Evolutionary conservation across 225 moss, liverwort and hornwort species (phyloP), one percentile per base, ranked within the genome.

Genomic region (Bryum argenteum): DNA sequence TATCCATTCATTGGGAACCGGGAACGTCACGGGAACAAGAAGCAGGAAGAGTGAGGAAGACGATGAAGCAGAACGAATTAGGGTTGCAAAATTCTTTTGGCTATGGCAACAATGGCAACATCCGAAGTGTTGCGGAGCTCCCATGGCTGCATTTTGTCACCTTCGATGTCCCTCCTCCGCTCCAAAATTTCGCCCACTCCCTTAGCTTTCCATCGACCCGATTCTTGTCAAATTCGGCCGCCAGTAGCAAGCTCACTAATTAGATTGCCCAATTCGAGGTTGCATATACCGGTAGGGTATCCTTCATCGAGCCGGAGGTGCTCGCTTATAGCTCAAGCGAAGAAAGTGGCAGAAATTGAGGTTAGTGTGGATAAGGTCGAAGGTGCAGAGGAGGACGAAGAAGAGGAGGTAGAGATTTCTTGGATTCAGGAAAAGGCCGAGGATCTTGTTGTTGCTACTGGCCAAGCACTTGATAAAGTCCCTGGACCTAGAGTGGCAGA

Each of bases 361-460:
- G 78, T 77, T 52, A 58, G 11, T 63, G 70, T 8, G 69, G 81
- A 83, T 62, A 78, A 81, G 67, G 78, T 58, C n/a, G n/a, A n/a
- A 55, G 70, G 66, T 57, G 76, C 28, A 15, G 81, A 58, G 1
- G 87, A 79, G 2, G 94, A 91, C 53, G 89, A 89, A 28, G 97
- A 98, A 61, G 89, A 89, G 58, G 97, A 98, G 77, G 94, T 92
- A 11, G 97, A 92, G 74, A 85, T 94, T 33, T 98, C 97, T 1
- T 94, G 97, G 97, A 80, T 84, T 16, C 89, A 98, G 74, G 97
- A 98, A 73, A 98, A 92, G 79, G 85, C 87, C 17, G 94, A 98
- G 86, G 97, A 98, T 83, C 74, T 89, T 2, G 71, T 84, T 48
- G 54, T 85, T 8, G 88, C 82, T 23, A 78, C 92, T 15, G 81